A percentile compares a stretch with the other conserved stretches of the same genome.
These are phyloP conservation scores for Sclerotiophoma versabilis DNA, from an alignment of 2,329 filamentous ascomycete species.

Conservation along the genomic window DNA sequence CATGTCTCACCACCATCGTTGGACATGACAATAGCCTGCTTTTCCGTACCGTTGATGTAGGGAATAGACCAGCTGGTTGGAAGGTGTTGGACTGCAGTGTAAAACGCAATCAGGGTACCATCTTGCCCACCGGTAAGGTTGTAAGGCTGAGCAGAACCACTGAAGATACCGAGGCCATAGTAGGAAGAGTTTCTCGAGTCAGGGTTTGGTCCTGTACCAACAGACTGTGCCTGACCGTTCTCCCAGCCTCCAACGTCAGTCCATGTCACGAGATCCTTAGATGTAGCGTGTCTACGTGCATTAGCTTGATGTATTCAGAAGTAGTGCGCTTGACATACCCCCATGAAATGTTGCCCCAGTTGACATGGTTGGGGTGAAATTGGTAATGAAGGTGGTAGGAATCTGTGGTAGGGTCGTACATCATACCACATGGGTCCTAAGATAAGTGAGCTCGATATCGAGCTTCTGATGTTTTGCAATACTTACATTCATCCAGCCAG, in stretches of 20 bases:
- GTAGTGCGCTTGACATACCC: slow-evolving; percentile 23
- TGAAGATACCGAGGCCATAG: slow-evolving; percentile 61
- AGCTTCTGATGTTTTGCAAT: not conserved
- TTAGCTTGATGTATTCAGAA: slow-evolving; percentile 36
- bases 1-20: slow-evolving; percentile 57
- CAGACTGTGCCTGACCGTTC: slow-evolving; percentile 48
- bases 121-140: slow-evolving; percentile 56
- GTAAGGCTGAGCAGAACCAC: slow-evolving; percentile 58
- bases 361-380: slow-evolving; percentile 57
- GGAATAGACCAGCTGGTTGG: slow-evolving; percentile 56
- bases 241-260: slow-evolving; percentile 57
- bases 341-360: slow-evolving; percentile 56
- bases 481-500: slow-evolving; percentile 57
- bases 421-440: slow-evolving; percentile 59
- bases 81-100: slow-evolving; percentile 56
- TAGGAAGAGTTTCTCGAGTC: slow-evolving; percentile 50
- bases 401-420: slow-evolving; percentile 57
- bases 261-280: slow-evolving; percentile 57
- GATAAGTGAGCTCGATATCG: slow-evolving; percentile 9
- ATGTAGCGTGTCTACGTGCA: slow-evolving; percentile 60
- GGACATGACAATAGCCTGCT: slow-evolving; percentile 55
- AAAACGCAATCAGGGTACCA: slow-evolving; percentile 56
- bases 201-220: slow-evolving; percentile 49
- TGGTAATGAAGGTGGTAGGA: slow-evolving; percentile 63
- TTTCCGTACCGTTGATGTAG: slow-evolving; percentile 56